These are phyloP conservation scores for Golubevia sp. DNA, from an alignment of 1,284 basidiomycete genomes.

Conservation along the genomic window DNA sequence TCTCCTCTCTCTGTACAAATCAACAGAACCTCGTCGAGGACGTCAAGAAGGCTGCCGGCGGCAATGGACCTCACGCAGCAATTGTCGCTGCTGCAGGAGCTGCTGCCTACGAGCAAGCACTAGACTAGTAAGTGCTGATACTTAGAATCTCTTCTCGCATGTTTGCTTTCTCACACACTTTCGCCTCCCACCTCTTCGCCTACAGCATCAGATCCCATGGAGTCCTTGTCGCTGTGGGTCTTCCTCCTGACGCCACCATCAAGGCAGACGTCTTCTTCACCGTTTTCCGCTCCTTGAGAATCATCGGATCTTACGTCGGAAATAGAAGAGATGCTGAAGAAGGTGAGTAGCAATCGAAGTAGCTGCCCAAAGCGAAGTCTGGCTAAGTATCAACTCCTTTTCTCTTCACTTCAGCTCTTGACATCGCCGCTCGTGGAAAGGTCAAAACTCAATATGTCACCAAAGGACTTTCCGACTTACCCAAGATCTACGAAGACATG, in stretches of 20 bases:
- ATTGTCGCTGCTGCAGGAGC: slow-evolving; percentile 62
- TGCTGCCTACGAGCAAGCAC: slow-evolving; percentile 72
- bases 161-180: too few species aligned
- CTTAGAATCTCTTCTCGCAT: too few species aligned
- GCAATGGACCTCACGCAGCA: slow-evolving; percentile 73
- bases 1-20: neutral
- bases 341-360: too few species aligned
- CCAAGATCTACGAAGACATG: slow-evolving; percentile 68
- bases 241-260: slow-evolving; percentile 70
- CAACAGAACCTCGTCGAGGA: slow-evolving; percentile 68
- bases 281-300: slow-evolving; percentile 67
- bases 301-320: slow-evolving; percentile 78
- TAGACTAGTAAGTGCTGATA: slow-evolving; percentile 61
- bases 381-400: too few species aligned
- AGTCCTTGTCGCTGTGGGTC: slow-evolving; percentile 76
- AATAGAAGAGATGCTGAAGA: slow-evolving; percentile 75
- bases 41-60: slow-evolving; percentile 72
- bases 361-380: too few species aligned
- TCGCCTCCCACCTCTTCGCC: too few species aligned
- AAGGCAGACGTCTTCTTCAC: slow-evolving; percentile 74
- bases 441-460: slow-evolving; percentile 69
- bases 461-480: slow-evolving; percentile 68
- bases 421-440: slow-evolving; percentile 72
- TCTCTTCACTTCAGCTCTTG: too few species aligned
- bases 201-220: slow-evolving; percentile 67